A percentile compares a stretch with the other conserved stretches of the same genome.
These are phyloP conservation scores for Ilex aquifolium DNA, from an alignment of 257 asterid genomes.

Conservation along the genomic window DNA sequence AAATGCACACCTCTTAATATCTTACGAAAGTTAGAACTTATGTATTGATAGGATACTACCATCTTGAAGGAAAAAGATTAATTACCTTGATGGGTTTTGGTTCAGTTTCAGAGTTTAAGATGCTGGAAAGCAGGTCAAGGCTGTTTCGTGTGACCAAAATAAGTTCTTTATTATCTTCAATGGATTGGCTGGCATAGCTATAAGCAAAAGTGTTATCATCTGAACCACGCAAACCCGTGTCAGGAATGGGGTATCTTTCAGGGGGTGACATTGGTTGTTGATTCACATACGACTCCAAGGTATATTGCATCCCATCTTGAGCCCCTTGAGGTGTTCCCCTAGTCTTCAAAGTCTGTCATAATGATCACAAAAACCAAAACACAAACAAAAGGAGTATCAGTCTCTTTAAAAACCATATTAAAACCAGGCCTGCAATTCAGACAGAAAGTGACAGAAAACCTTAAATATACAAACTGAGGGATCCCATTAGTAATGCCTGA, in stretches of 20 bases:
- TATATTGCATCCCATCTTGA: slow-evolving; percentile 35
- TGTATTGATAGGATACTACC: background rate
- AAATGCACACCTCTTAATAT: background rate
- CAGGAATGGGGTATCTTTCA: slow-evolving; percentile 57
- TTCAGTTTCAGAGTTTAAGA: slow-evolving; percentile 62
- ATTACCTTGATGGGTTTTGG: slow-evolving; percentile 63
- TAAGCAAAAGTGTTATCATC: slow-evolving; percentile 25
- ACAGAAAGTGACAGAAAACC: too few relatives aligned
- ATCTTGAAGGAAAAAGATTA: background rate
- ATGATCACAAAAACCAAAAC: background rate
- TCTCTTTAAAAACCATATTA: background rate
- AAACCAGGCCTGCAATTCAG: too few relatives aligned
- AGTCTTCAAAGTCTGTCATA: slow-evolving; percentile 60
- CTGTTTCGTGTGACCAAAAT: slow-evolving; percentile 68
- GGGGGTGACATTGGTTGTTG: slow-evolving; percentile 49
- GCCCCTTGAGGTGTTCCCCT: slow-evolving; percentile 36
- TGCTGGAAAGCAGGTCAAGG: slow-evolving; percentile 77
- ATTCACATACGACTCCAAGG: slow-evolving; percentile 56
- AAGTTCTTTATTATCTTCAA: slow-evolving; percentile 64
- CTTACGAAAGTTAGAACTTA: background rate
- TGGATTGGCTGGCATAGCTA: slow-evolving; percentile 41
- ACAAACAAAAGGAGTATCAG: background rate
- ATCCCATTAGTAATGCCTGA: too few relatives aligned
- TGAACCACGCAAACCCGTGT: slow-evolving; percentile 30
- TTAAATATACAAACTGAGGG: too few relatives aligned